Base-by-base conservation (phyloP, 257 asterid genomes). In the Solanum chiquidenum region DNA sequence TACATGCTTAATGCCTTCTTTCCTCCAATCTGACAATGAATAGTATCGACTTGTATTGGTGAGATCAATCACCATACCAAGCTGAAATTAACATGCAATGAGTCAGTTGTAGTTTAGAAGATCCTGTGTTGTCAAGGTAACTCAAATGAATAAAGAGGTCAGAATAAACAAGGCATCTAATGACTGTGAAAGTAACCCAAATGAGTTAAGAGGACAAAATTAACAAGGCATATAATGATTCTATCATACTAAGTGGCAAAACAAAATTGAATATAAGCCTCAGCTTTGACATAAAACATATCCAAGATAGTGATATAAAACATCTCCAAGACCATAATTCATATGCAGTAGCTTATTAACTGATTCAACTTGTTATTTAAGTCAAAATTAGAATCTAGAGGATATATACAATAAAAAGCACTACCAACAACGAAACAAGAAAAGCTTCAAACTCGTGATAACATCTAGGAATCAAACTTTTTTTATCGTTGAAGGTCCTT, bases 61-160 rank as follows among this genome's bases (percentile, higher is more conserved):
- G 91, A 97, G 94, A 94, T 97, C 99, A 88, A 97, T 95, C 93
- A 97, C 98, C 96, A 97, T 90, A 58, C 98, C 99, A 86, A 97
- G 94, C 99, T 95, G 99, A 84, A 92, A 42, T 83, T 40, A 90
- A 91, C 60, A 85, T 42, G 60, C 44, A 37, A 33, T 44, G 62
- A 23, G 80, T 73, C 89, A 25, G 84, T 77, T 77, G 84, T 77
- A 76, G 23, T n/a, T 76, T 40, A 76, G 58, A 29, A 7, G 58
- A n/a, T 76, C 34, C 25, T 7, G 4, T n/a, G 37, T 25, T 13
- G 64, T 25, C 64, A 42, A 74, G 29, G 52, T 35, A 35, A 35
- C 83, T 23, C 44, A 33, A 33, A 77, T 13, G 64, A 42, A 44
- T 77, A 7, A 77, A 40, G n/a, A 14, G 62, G 60, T 4, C 84